These are phyloP conservation scores for Vicia sativa DNA, from an alignment of 306 rosid species.

Conservation along the genomic window DNA sequence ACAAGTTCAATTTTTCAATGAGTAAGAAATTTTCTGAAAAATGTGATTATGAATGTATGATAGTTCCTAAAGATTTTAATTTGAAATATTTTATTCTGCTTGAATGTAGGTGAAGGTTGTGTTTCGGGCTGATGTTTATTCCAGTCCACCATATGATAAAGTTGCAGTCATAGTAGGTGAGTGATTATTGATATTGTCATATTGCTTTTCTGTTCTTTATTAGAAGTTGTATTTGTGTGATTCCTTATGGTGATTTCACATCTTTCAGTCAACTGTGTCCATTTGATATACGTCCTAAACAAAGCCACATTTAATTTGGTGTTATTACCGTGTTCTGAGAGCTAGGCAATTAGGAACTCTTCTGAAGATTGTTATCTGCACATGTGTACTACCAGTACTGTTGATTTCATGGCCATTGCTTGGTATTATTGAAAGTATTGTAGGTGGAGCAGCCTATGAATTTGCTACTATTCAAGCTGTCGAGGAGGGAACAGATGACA, in stretches of 20 bases:
- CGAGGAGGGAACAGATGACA: too few species aligned
- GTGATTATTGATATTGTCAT: neutral
- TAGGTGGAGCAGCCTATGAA: constrained; percentile 86
- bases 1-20: too few species aligned
- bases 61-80: too few species aligned
- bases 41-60: too few species aligned
- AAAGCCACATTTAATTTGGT: constrained; percentile 55
- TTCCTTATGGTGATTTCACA: too few species aligned
- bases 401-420: constrained; percentile 69
- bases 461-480: too few species aligned
- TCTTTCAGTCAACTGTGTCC: too few species aligned
- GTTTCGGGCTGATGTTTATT: constrained; percentile 80
- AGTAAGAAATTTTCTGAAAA: too few species aligned
- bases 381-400: constrained; percentile 61
- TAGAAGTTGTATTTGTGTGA: too few species aligned
- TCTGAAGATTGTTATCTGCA: constrained; percentile 72
- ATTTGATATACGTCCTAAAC: too few species aligned
- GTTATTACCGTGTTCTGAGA: constrained; percentile 73
- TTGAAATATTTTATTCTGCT: constrained; percentile 16
- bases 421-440: constrained; percentile 75
- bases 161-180: constrained; percentile 93
- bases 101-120: constrained; percentile 88
- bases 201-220: neutral
- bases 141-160: constrained; percentile 63
- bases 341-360: constrained; percentile 74